Conservation (phyloP, 345 rosid genomes). For the Trapa bicornis region DNA sequence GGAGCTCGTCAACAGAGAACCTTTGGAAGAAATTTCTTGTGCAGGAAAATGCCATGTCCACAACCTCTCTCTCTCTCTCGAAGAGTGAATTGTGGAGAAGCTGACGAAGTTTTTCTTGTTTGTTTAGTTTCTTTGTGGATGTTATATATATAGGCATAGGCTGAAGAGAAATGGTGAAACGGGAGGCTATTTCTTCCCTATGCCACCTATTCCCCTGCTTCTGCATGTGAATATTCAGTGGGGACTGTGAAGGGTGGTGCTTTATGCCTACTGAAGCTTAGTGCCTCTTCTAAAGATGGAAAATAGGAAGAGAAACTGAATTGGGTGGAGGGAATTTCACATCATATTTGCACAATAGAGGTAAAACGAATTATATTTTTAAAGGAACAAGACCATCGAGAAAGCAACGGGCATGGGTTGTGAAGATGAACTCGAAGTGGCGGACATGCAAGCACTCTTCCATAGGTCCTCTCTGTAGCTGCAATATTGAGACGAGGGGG, state of each 20-base stretch:
- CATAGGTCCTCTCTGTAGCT: not conserved
- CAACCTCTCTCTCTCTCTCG: not conserved
- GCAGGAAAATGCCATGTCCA: conserved; percentile 44
- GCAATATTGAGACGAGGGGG: conserved; percentile 10
- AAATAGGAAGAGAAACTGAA: conserved; percentile 16
- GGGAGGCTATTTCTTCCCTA: conserved; percentile 27
- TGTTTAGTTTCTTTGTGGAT: conserved; percentile 16
- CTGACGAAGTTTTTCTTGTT: conserved; percentile 16
- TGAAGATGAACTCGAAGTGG: conserved; percentile 25
- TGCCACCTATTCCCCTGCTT: conserved; percentile 21
- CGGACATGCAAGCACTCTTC: conserved; percentile 43
- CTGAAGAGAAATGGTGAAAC: conserved; percentile 39
- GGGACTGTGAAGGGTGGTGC: conserved; percentile 20
- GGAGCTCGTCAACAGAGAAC: conserved; percentile 62
- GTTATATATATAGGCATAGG: conserved; percentile 26
- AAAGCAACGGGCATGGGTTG: not conserved
- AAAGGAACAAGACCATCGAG: not conserved
- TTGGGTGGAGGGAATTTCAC: conserved; percentile 15
- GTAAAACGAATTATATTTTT: conserved; percentile 12
- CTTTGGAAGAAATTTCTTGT: conserved; percentile 58
- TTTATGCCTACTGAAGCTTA: conserved; percentile 17
- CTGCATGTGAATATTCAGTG: conserved; percentile 19
- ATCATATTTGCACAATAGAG: conserved; percentile 21
- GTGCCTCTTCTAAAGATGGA: conserved; percentile 25
- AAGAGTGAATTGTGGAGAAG: conserved; percentile 6